Percentiles rank a stretch among this genome's conserved stretches.
These are phyloP conservation scores for Pichia sp. DNA, from an alignment of 1,139 yeast species.

Conservation along the genomic window DNA sequence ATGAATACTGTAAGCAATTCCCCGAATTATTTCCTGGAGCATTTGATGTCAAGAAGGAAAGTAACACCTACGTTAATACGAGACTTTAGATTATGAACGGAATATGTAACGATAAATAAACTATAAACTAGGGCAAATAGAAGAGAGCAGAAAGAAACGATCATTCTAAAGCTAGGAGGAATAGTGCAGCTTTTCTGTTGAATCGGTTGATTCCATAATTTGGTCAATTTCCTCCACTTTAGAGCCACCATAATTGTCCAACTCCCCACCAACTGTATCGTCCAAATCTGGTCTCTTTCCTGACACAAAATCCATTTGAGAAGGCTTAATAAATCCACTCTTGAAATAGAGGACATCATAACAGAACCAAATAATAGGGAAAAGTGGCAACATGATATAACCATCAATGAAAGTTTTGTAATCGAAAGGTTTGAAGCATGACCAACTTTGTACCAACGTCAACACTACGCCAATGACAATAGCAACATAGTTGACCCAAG, in stretches of 20 bases:
- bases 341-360: conserved; percentile 32
- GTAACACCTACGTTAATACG: background rate
- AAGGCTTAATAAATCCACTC: conserved; percentile 21
- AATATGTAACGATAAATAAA: background rate
- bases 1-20: conserved; percentile 27
- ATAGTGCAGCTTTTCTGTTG: conserved; percentile 3
- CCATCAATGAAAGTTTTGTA: conserved; percentile 59
- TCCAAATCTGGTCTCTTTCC: conserved; percentile 33
- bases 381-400: conserved; percentile 56
- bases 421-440: conserved; percentile 52
- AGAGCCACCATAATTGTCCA: conserved; percentile 11
- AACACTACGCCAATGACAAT: conserved; percentile 44
- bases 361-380: conserved; percentile 35
- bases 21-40: conserved; percentile 38
- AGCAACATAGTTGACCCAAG: conserved; percentile 46
- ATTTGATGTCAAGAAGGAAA: conserved; percentile 17
- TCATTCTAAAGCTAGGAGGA: too few species aligned
- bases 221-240: conserved; percentile 1
- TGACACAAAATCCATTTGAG: conserved; percentile 46
- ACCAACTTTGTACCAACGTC: conserved; percentile 65
- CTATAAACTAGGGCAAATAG: background rate
- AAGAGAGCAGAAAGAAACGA: background rate
- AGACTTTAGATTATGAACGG: background rate
- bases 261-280: conserved; percentile 16
- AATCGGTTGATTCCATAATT: background rate